These are phyloP conservation scores for Selenicereus undatus DNA, from an alignment of 148 eudicot genomes.

Conservation along the genomic window DNA sequence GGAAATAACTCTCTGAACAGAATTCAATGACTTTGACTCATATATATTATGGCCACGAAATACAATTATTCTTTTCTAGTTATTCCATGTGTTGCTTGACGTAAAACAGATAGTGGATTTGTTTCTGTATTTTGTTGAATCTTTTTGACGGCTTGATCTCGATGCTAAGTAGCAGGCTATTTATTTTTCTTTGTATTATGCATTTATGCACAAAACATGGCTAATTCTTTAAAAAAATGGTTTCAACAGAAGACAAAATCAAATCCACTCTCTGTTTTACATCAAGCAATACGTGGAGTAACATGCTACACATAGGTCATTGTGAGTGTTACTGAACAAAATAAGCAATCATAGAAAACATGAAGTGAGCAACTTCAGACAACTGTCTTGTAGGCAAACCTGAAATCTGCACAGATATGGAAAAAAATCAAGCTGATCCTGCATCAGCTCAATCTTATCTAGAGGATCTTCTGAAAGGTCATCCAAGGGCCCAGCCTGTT, in stretches of 20 bases:
- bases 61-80: not conserved
- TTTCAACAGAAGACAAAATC: too few relatives aligned
- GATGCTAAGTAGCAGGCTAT: too few relatives aligned
- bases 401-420: slow-evolving; percentile 82
- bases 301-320: not conserved
- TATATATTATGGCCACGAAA: not conserved
- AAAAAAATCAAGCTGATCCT: slow-evolving; percentile 86
- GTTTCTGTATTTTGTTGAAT: too few relatives aligned
- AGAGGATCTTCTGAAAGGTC: slow-evolving; percentile 82
- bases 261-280: too few relatives aligned
- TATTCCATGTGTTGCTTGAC: too few relatives aligned
- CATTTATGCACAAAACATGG: too few relatives aligned
- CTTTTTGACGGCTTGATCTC: too few relatives aligned
- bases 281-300: not conserved
- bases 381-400: slow-evolving; percentile 35
- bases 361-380: not conserved
- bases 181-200: too few relatives aligned
- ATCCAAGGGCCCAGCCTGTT: slow-evolving; percentile 62
- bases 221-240: too few relatives aligned
- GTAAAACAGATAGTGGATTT: too few relatives aligned
- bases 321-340: not conserved
- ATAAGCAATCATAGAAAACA: slow-evolving; percentile 13
- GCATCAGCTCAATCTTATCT: slow-evolving; percentile 84
- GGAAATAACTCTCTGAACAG: not conserved
- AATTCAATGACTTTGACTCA: not conserved